Percentiles rank a stretch among this genome's conserved stretches.
Conservation (phyloP, 2,329 filamentous ascomycete species). For the Fusarium liriodendri region DNA sequence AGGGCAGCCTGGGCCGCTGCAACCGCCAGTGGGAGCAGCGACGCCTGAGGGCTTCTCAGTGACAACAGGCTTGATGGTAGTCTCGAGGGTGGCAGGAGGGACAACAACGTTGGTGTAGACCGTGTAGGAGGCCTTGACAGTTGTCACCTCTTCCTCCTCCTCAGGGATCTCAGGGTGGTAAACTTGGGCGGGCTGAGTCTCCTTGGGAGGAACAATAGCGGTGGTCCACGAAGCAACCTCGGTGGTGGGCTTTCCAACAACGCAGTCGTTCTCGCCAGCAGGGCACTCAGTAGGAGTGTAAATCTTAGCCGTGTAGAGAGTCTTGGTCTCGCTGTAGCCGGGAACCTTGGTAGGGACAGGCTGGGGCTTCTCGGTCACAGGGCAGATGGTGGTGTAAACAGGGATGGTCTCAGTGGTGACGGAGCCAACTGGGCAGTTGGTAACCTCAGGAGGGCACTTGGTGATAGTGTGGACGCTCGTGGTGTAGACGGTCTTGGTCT, state of each 20-base stretch:
- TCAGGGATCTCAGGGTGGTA: conserved; percentile 29
- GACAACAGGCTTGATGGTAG: conserved; percentile 32
- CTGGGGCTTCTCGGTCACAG: conserved; percentile 25
- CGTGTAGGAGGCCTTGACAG: conserved; percentile 15
- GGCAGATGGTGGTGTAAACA: conserved; percentile 29
- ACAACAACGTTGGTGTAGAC: conserved; percentile 23
- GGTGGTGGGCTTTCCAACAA: conserved; percentile 48
- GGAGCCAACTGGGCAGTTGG: conserved; percentile 58
- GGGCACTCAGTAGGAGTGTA: conserved; percentile 67
- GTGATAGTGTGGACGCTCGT: conserved; percentile 66
- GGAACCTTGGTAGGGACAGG: conserved; percentile 24
- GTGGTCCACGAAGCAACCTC: conserved; percentile 43
- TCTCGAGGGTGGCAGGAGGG: conserved; percentile 32
- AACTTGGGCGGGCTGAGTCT: conserved; percentile 25
- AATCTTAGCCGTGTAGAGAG: conserved; percentile 65
- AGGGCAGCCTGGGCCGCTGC: conserved; percentile 39
- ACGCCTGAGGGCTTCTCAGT: conserved; percentile 31
- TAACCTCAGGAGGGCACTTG: conserved; percentile 62
- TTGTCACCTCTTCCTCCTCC: conserved; percentile 16
- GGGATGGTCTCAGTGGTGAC: conserved; percentile 47
- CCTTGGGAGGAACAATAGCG: conserved; percentile 26
- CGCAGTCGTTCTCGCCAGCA: conserved; percentile 63
- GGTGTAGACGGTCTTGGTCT: conserved; percentile 59
- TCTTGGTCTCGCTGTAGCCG: conserved; percentile 43
- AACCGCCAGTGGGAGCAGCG: conserved; percentile 41